Percentiles rank a stretch among this genome's conserved stretches.
Evolutionary conservation across 83 land plant genomes (phyloP).

Genomic region (Picea mariana): DNA sequence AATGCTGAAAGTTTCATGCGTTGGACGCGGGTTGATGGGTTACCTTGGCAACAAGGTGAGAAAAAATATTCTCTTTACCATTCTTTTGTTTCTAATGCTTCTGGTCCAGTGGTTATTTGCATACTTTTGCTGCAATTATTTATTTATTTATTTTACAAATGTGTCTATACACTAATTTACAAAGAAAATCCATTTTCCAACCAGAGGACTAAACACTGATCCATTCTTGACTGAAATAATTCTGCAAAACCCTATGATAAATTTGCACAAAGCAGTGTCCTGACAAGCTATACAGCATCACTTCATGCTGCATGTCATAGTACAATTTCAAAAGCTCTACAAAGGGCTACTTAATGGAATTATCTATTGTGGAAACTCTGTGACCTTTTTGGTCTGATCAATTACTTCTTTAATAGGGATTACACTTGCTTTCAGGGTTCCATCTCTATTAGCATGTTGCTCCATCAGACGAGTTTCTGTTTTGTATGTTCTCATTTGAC

Average conservation of each 20-base stretch:
- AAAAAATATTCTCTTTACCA: not conserved
- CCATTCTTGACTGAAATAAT: not conserved
- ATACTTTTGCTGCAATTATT: conserved; percentile 7
- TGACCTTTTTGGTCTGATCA: not conserved
- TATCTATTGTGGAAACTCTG: not conserved
- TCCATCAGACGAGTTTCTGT: conserved; percentile 67
- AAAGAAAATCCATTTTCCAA: not conserved
- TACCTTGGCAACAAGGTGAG: conserved; percentile 72
- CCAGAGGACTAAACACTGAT: not conserved
- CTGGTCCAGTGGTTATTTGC: not conserved
- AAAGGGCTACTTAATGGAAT: not conserved
- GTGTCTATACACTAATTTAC: not conserved
- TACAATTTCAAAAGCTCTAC: not conserved
- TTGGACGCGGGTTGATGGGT: conserved; percentile 68
- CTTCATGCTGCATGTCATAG: not conserved
- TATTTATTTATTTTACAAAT: conserved; percentile 7
- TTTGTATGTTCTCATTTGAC: conserved; percentile 28
- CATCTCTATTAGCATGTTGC: conserved; percentile 78
- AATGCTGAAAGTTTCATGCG: conserved; percentile 59
- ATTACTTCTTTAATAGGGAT: not conserved
- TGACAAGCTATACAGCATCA: not conserved
- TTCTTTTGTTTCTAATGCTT: not conserved
- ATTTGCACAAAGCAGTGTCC: not conserved
- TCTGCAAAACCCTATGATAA: too few relatives aligned
- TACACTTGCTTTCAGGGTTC: conserved; percentile 60